phyloP scores from a whole-genome alignment of 1,284 basidiomycete species.

The Leccinum discolor region DNA sequence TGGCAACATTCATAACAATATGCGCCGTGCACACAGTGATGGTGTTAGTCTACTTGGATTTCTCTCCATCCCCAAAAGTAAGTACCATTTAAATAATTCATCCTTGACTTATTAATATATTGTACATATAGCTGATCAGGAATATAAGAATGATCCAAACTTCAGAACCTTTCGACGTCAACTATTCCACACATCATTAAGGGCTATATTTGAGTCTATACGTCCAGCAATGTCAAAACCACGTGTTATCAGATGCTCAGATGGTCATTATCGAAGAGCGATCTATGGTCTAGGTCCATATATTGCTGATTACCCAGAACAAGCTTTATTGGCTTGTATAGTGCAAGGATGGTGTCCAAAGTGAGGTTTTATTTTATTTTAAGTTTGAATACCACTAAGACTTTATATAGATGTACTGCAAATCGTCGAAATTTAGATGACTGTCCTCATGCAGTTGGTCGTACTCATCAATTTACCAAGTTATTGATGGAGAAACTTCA shows the following conservation, averaged over 20 bases:
- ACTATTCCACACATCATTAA: neutral
- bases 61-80: neutral
- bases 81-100: neutral
- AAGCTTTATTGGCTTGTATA: neutral
- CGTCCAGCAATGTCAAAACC: neutral
- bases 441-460: neutral
- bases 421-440: neutral
- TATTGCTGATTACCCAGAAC: neutral
- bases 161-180: neutral
- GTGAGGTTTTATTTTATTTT: neutral
- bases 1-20: neutral
- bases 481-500: neutral
- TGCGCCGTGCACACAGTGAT: neutral
- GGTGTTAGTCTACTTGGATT: neutral
- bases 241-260: neutral
- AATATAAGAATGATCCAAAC: neutral
- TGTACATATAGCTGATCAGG: neutral
- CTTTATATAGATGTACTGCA: neutral
- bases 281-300: neutral
- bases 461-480: neutral
- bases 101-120: neutral
- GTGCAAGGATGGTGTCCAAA: constrained; percentile 1
- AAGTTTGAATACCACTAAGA: neutral
- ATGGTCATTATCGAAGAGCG: neutral
- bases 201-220: neutral